phyloP scores from a whole-genome alignment of 345 rosid genomes.

The Garcia nutans region DNA sequence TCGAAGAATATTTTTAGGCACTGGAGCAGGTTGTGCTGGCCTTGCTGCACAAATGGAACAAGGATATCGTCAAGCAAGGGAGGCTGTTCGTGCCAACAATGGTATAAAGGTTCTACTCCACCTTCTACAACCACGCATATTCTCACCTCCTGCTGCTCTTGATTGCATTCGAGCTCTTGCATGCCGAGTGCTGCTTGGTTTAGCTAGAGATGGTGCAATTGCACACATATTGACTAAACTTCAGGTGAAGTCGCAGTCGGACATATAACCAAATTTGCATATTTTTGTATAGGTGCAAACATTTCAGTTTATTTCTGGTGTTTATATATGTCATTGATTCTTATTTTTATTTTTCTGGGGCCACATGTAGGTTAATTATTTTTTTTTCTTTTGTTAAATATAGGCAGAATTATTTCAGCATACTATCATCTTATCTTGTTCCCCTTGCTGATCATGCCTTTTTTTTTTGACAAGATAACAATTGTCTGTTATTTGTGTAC shows the following conservation, averaged over 20 bases:
- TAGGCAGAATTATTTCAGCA: background rate
- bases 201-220: slow-evolving; percentile 94
- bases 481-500: background rate
- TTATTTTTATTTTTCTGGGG: background rate
- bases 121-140: slow-evolving; percentile 89
- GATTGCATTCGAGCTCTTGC: slow-evolving; percentile 95
- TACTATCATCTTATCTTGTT: background rate
- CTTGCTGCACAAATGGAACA: slow-evolving; percentile 98
- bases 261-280: background rate
- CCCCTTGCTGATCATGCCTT: background rate
- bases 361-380: background rate
- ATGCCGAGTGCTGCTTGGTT: slow-evolving; percentile 93
- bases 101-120: slow-evolving; percentile 96
- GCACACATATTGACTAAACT: slow-evolving; percentile 98
- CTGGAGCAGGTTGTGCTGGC: slow-evolving; percentile 97
- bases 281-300: background rate
- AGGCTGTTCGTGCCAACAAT: slow-evolving; percentile 90
- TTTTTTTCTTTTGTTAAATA: background rate
- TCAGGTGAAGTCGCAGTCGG: slow-evolving; percentile 49
- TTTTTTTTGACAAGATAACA: background rate
- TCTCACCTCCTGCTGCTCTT: slow-evolving; percentile 83
- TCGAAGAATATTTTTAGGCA: slow-evolving; percentile 88
- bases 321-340: background rate
- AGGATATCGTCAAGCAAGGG: slow-evolving; percentile 94
- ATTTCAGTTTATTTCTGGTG: too few species aligned